These are phyloP conservation scores for Mortierella polycephala DNA, from an alignment of 371 early-diverging fungal genomes.

Conservation along the genomic window DNA sequence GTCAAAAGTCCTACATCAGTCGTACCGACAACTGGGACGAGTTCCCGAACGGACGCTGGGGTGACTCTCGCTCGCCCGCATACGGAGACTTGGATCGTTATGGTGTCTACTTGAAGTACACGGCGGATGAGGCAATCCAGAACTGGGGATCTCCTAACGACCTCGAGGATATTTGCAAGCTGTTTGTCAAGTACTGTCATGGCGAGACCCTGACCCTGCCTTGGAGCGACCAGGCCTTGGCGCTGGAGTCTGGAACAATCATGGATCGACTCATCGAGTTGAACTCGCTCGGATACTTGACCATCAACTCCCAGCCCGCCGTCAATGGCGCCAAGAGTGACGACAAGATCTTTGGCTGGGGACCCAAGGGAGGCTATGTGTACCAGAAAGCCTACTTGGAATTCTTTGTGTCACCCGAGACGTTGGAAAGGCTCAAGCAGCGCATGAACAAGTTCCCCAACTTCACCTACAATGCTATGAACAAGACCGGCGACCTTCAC, in stretches of 20 bases:
- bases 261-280: slow-evolving; percentile 74
- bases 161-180: slow-evolving; percentile 69
- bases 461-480: slow-evolving; percentile 91
- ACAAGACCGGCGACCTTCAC: slow-evolving; percentile 82
- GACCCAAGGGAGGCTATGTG: slow-evolving; percentile 93
- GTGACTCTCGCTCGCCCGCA: slow-evolving; percentile 91
- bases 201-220: slow-evolving; percentile 83
- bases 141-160: slow-evolving; percentile 84
- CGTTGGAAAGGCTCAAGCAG: slow-evolving; percentile 72
- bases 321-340: slow-evolving; percentile 88
- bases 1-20: slow-evolving; percentile 87
- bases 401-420: slow-evolving; percentile 86
- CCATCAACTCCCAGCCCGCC: slow-evolving; percentile 95
- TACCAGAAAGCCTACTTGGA: slow-evolving; percentile 96
- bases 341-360: slow-evolving; percentile 91
- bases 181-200: slow-evolving; percentile 85
- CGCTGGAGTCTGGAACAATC: slow-evolving; percentile 83
- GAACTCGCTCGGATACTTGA: slow-evolving; percentile 86
- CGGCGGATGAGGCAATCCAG: slow-evolving; percentile 65
- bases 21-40: slow-evolving; percentile 97
- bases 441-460: slow-evolving; percentile 71
- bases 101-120: slow-evolving; percentile 81
- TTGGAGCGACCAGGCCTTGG: slow-evolving; percentile 89
- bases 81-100: slow-evolving; percentile 93
- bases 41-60: slow-evolving; percentile 98